Evolutionary conservation across 352 stramenopile genomes (phyloP).

Genomic region (Blastocystis sp.): DNA sequence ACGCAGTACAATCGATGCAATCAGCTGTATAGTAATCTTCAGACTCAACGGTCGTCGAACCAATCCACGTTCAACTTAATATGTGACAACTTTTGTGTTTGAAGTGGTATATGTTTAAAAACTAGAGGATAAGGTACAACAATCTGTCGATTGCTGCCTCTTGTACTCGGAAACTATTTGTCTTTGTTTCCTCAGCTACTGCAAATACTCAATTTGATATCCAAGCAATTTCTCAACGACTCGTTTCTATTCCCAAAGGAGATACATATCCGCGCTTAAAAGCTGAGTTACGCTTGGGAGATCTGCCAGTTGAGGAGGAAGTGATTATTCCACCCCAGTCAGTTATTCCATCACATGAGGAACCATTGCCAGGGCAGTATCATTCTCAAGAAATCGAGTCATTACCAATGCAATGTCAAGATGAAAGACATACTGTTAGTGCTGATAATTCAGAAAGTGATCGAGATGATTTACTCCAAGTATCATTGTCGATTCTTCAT

Average conservation of each 20-base stretch:
- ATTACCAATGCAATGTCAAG: not conserved
- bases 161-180: constrained; percentile 8
- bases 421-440: not conserved
- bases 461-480: not conserved
- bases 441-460: not conserved
- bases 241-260: not conserved
- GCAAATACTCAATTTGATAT: constrained; percentile 54
- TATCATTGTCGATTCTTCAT: not conserved
- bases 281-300: not conserved
- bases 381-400: not conserved
- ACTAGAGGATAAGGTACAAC: constrained; percentile 26
- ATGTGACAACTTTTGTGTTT: constrained; percentile 36
- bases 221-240: not conserved
- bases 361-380: not conserved
- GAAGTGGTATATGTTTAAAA: not conserved
- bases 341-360: not conserved
- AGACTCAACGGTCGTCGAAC: not conserved
- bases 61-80: not conserved
- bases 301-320: not conserved
- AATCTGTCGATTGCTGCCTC: constrained; percentile 26
- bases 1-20: not conserved
- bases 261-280: not conserved
- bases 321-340: not conserved
- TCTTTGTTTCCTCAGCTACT: constrained; percentile 8
- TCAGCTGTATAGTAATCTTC: not conserved